A percentile compares a stretch with the other conserved stretches of the same genome.
Evolutionary conservation across 2,329 filamentous ascomycete genomes (phyloP).

Genomic region (Colletotrichum graminicola): DNA sequence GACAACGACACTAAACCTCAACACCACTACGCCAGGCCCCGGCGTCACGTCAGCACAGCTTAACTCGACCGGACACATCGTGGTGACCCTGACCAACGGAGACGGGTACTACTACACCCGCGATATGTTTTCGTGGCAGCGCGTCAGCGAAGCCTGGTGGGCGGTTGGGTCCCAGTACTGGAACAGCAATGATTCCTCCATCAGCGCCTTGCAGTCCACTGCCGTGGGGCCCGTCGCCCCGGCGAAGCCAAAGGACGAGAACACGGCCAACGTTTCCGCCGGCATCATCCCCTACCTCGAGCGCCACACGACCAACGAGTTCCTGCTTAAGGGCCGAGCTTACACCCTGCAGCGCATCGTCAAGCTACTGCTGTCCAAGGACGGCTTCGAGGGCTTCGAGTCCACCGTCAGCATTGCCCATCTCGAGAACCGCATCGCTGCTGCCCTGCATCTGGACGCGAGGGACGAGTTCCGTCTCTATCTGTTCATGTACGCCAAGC

Average conservation of each 20-base stretch:
- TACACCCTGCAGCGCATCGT: slow-evolving; percentile 93
- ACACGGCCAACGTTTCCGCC: slow-evolving; percentile 77
- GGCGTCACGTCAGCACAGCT: slow-evolving; percentile 91
- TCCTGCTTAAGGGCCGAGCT: slow-evolving; percentile 89
- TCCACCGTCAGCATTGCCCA: slow-evolving; percentile 93
- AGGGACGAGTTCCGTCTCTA: slow-evolving; percentile 95
- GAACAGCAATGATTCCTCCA: slow-evolving; percentile 95
- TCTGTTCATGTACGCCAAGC: slow-evolving; percentile 97
- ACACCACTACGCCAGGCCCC: slow-evolving; percentile 80
- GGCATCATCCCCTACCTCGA: slow-evolving; percentile 95
- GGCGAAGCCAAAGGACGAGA: slow-evolving; percentile 58
- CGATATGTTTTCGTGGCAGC: slow-evolving; percentile 90
- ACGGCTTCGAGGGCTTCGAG: slow-evolving; percentile 94
- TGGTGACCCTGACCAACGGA: slow-evolving; percentile 93
- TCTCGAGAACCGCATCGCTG: slow-evolving; percentile 93
- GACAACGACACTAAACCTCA: slow-evolving; percentile 80
- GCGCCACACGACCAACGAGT: slow-evolving; percentile 93
- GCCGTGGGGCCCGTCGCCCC: slow-evolving; percentile 70
- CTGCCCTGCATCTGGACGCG: slow-evolving; percentile 84
- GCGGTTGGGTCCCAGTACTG: slow-evolving; percentile 98
- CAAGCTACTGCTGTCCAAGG: slow-evolving; percentile 86
- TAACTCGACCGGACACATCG: slow-evolving; percentile 86
- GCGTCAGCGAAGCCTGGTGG: slow-evolving; percentile 98
- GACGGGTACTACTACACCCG: slow-evolving; percentile 93
- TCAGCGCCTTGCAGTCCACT: slow-evolving; percentile 82